Evolutionary conservation across 495 filamentous ascomycete genomes (phyloP), one percentile per base, ranked within the genome.

Genomic region (Filosporella fistucella): DNA sequence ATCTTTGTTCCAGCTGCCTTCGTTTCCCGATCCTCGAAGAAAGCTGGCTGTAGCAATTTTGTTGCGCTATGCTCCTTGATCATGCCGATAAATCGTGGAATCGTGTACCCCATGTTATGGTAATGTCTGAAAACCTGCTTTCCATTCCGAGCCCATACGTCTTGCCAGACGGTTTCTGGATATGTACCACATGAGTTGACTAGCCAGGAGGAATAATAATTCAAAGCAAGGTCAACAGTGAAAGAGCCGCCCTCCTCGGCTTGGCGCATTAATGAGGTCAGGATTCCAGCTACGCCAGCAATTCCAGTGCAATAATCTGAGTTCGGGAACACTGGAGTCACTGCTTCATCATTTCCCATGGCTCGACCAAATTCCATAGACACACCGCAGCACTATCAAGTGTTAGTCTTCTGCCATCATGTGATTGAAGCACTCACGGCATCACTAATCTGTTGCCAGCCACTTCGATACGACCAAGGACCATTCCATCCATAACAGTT

Each of bases 401-500:
- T n/a, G n/a, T n/a, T n/a, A n/a, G n/a, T n/a, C n/a, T n/a, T n/a
- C n/a, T n/a, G n/a, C n/a, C n/a, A n/a, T n/a, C n/a, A n/a, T n/a
- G n/a, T n/a, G n/a, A n/a, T n/a, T n/a, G n/a, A n/a, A n/a, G n/a
- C n/a, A n/a, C n/a, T n/a, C n/a, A n/a, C 39, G 3, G 47, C 47
- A 42, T 47, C 75, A 25, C 73, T 71, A 35, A 77, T 76, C 49
- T 80, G 75, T 60, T 80, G 75, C 75, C 76, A 78, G 9, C 75
- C 76, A 21, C 67, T 61, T 1, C 75, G 65, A 29, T 50, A 22
- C 1, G 71, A 61, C 71, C 70, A 77, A 44, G 74, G 69, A n/a
- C 64, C 68, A 12, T 59, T 56, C 20, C 68, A 70, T 13, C 84
- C 84, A 57, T 85, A 87, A 56, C 84, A 87, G 66, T 86, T 82